These are phyloP conservation scores for Prillingera fragicola DNA, from an alignment of 1,284 basidiomycete species.

Conservation along the genomic window DNA sequence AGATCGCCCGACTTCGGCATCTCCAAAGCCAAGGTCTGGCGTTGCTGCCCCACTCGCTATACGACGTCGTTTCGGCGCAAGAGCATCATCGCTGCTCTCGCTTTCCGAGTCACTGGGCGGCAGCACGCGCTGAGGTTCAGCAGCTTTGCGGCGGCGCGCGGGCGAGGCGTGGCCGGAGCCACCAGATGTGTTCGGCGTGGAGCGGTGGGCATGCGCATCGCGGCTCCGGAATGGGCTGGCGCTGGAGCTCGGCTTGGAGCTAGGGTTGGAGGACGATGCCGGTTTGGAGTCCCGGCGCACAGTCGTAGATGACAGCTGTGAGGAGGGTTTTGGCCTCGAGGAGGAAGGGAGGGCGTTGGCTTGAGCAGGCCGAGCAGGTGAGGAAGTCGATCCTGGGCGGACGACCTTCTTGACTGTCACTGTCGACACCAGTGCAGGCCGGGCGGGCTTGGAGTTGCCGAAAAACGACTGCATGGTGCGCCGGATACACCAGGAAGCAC, in stretches of 20 bases:
- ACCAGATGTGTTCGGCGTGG: background rate
- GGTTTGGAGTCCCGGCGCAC: too few species aligned
- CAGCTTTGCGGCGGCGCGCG: background rate
- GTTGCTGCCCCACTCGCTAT: slow-evolving; percentile 3
- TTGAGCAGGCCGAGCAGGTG: background rate
- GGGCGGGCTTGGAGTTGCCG: slow-evolving; percentile 16
- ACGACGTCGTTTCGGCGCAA: slow-evolving; percentile 17
- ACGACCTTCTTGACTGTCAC: slow-evolving; percentile 23
- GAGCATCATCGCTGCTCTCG: slow-evolving; percentile 19
- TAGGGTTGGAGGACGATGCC: background rate
- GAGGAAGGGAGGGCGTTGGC: background rate
- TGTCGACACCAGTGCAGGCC: slow-evolving; percentile 17
- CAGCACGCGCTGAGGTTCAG: slow-evolving; percentile 14
- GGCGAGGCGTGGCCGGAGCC: slow-evolving; percentile 5
- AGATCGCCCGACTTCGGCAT: slow-evolving; percentile 18
- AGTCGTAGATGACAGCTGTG: background rate
- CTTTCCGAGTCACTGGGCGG: slow-evolving; percentile 15
- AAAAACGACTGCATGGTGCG: slow-evolving; percentile 35
- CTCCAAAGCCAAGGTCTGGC: slow-evolving; percentile 8
- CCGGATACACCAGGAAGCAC: too few species aligned
- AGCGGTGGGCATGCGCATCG: background rate
- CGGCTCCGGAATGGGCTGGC: background rate
- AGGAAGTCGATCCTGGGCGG: background rate
- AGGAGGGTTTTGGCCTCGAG: too few species aligned
- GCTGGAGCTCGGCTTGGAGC: background rate